Evolutionary conservation across 345 rosid species (phyloP).

Genomic region (Bruguiera sexangula): DNA sequence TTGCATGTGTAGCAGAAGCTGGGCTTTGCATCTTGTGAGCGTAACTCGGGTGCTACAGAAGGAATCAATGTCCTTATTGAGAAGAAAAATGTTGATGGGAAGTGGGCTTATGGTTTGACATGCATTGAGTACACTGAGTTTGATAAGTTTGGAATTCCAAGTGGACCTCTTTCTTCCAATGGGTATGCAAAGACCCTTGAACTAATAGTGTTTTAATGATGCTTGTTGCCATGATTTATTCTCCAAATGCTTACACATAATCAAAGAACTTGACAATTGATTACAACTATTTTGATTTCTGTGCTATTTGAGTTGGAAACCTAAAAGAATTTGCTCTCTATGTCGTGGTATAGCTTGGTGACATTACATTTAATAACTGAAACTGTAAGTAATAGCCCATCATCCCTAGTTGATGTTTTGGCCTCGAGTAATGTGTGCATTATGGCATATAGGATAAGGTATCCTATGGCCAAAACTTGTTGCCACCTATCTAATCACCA

Average conservation of each 20-base stretch:
- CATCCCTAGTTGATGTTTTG: no score
- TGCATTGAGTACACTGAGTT: conserved; percentile 93
- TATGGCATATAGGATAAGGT: no score
- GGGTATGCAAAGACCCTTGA: conserved; percentile 30
- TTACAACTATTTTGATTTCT: no score
- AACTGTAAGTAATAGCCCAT: no score
- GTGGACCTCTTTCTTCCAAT: conserved; percentile 33
- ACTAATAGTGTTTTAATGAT: neutral
- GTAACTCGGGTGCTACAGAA: conserved; percentile 77
- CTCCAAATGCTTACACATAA: no score
- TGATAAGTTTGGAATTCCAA: conserved; percentile 65
- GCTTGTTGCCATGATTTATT: neutral
- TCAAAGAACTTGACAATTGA: no score
- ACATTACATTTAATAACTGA: no score
- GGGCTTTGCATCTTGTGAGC: conserved; percentile 87
- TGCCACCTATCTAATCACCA: neutral
- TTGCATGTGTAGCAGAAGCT: conserved; percentile 60
- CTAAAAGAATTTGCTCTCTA: no score
- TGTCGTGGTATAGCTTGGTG: no score
- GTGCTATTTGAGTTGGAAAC: no score
- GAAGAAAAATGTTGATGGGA: conserved; percentile 72
- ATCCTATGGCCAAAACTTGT: no score
- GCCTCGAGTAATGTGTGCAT: no score
- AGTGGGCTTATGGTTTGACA: conserved; percentile 92
- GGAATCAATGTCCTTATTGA: conserved; percentile 83